Evolutionary conservation across 2,329 filamentous ascomycete species (phyloP).

Genomic region (Beauveria sp.): DNA sequence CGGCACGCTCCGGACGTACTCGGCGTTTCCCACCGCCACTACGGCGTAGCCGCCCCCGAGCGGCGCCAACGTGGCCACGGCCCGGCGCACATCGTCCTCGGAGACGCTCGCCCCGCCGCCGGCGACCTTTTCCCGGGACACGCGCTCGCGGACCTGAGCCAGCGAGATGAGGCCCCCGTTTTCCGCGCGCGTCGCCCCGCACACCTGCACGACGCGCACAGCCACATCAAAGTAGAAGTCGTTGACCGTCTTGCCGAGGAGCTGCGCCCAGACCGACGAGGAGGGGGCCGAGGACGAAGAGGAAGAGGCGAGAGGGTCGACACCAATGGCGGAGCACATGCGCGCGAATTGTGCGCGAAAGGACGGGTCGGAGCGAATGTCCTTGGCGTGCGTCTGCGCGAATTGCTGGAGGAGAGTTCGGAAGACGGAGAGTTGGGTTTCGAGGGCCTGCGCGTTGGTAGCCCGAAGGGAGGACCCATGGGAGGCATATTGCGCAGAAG

Average conservation of each 20-base stretch:
- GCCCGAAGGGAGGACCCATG: slow-evolving; percentile 84
- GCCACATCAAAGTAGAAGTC: slow-evolving; percentile 98
- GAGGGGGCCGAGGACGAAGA: slow-evolving; percentile 30
- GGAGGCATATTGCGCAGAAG: slow-evolving; percentile 80
- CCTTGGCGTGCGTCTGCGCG: slow-evolving; percentile 85
- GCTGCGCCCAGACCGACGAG: slow-evolving; percentile 80
- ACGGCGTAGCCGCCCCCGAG: slow-evolving; percentile 84
- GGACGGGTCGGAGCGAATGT: slow-evolving; percentile 89
- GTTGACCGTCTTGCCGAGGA: slow-evolving; percentile 84
- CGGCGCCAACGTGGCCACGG: slow-evolving; percentile 78
- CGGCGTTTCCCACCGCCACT: slow-evolving; percentile 71
- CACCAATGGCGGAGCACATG: slow-evolving; percentile 96
- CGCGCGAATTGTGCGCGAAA: slow-evolving; percentile 96
- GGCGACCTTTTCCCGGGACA: slow-evolving; percentile 60
- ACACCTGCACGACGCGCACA: slow-evolving; percentile 91
- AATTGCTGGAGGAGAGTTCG: slow-evolving; percentile 93
- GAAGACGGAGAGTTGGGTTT: slow-evolving; percentile 92
- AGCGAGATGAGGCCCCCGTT: slow-evolving; percentile 90
- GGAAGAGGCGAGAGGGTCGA: slow-evolving; percentile 72
- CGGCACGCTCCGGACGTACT: slow-evolving; percentile 86
- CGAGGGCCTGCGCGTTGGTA: slow-evolving; percentile 75
- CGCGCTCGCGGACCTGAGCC: slow-evolving; percentile 67
- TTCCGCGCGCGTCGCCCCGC: slow-evolving; percentile 74
- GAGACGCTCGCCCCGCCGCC: slow-evolving; percentile 67
- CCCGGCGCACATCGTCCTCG: slow-evolving; percentile 87